phyloP scores from a whole-genome alignment of 2,329 filamentous ascomycete genomes.

The Pleoardoris graminearum region DNA sequence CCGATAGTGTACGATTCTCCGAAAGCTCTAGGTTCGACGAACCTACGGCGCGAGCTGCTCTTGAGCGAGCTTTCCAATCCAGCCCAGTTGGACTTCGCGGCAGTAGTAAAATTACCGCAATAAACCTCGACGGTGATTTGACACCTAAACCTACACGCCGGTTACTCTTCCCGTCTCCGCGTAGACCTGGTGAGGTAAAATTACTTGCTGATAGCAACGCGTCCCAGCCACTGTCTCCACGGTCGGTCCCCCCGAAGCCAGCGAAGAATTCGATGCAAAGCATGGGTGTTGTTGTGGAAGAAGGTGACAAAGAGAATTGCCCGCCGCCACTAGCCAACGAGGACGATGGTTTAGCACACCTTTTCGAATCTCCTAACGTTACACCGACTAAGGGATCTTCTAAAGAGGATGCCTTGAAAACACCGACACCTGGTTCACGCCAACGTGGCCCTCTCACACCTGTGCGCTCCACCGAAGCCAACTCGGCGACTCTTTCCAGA shows the following conservation, averaged over 20 bases:
- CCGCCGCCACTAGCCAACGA: constrained; percentile 45
- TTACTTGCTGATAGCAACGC: constrained; percentile 58
- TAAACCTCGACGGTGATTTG: constrained; percentile 54
- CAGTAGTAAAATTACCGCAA: constrained; percentile 51
- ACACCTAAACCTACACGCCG: constrained; percentile 68
- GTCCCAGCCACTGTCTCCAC: constrained; percentile 8
- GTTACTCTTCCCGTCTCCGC: constrained; percentile 76
- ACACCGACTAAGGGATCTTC: constrained; percentile 63
- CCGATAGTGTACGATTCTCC: constrained; percentile 15
- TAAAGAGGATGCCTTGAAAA: constrained; percentile 51
- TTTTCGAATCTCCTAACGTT: constrained; percentile 68
- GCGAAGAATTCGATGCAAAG: constrained; percentile 28
- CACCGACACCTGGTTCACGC: constrained; percentile 47
- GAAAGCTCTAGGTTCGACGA: constrained; percentile 16
- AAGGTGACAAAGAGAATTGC: constrained; percentile 62
- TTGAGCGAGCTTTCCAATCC: constrained; percentile 62
- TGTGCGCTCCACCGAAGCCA: constrained; percentile 26
- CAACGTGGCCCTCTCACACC: constrained; percentile 43
- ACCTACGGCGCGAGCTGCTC: constrained; percentile 40
- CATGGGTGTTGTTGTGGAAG: constrained; percentile 21
- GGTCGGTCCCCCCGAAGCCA: background rate
- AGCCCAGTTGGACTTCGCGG: constrained; percentile 58
- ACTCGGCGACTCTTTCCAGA: constrained; percentile 45
- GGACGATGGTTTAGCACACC: constrained; percentile 60
- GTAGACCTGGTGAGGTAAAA: constrained; percentile 65